Evolutionary conservation across 2,329 filamentous ascomycete genomes (phyloP), one percentile per base, ranked within the genome.

Genomic region (Colletotrichum paranaense): DNA sequence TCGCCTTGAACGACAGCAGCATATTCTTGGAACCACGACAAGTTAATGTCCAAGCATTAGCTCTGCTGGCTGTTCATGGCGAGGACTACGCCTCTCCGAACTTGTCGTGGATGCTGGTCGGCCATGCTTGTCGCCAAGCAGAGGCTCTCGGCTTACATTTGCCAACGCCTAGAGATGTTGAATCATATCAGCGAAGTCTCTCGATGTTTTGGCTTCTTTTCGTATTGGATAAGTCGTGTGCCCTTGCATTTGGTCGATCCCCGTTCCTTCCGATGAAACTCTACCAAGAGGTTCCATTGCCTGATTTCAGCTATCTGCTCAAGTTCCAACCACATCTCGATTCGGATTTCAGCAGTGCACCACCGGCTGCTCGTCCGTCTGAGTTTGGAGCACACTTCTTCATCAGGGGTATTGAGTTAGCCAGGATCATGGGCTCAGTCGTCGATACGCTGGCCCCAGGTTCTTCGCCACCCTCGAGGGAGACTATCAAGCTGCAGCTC

Each of bases 71-170:
- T 0, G 22, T 68, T 3, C 67, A 68, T n/a, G 67, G 67, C 5
- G 67, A 68, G 35, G 67, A 68, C 14, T 68, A 68, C 16, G 53
- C 59, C 3, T 68, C 67, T 22, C 59, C 59, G 3, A 68, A 68
- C 52, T 28, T 68, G 30, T 68, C 67, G 0, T 68, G 59, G 59
- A 68, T 68, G 67, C 8, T 68, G 1, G 67, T 68, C 8, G 67
- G 67, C 4, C 67, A 68, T 38, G 59, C 67, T 22, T 65, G 67
- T 52, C 67, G 59, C 2, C 67, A 68, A 30, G 67, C 59, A 3
- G 67, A 68, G 53, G 59, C 67, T 5, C 22, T 68, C 12, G 67
- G 67, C 12, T 26, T 68, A 16, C 67, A 68, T 4, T 14, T n/a
- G 19, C 32, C 26, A 22, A 32, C 19, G 8, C 32, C 64, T 1